A percentile compares a stretch with the other conserved stretches of the same genome.
Evolutionary conservation across 108 stramenopile species (phyloP).

Genomic region (Hondaea fermentalgiana): DNA sequence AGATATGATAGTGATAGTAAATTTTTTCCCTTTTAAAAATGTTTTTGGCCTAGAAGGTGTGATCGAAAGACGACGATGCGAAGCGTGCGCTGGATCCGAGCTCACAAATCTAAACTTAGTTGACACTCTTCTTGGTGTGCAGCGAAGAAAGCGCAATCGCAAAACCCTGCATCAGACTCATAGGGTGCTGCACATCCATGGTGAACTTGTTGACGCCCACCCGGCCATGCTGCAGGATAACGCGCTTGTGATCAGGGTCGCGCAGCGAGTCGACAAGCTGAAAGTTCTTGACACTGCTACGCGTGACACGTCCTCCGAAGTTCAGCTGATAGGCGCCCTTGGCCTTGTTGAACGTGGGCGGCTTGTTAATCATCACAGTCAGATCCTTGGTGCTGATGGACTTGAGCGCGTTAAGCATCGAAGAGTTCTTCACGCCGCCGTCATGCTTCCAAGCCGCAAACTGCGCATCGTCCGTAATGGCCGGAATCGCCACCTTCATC

Average conservation of each 20-base stretch:
- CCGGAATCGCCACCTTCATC: conserved; percentile 62
- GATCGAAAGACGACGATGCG: not conserved
- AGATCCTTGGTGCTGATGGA: conserved; percentile 38
- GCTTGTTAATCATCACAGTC: not conserved
- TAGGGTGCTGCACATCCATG: conserved; percentile 60
- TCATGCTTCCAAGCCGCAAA: conserved; percentile 43
- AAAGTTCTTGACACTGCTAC: conserved; percentile 55
- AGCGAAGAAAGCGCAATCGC: conserved; percentile 69
- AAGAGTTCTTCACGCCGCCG: not conserved
- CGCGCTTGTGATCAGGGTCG: conserved; percentile 42
- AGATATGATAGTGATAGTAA: too few relatives aligned
- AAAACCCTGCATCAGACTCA: conserved; percentile 75
- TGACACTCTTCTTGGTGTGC: conserved; percentile 78
- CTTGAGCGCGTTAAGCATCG: conserved; percentile 31
- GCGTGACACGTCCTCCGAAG: conserved; percentile 52
- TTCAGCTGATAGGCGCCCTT: conserved; percentile 49
- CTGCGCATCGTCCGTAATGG: conserved; percentile 37
- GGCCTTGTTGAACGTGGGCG: conserved; percentile 46
- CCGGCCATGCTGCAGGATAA: conserved; percentile 53
- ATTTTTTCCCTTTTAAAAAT: not conserved
- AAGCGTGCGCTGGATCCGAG: not conserved
- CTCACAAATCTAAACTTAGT: conserved; percentile 27
- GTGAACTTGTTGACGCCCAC: conserved; percentile 65
- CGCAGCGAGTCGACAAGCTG: conserved; percentile 43
- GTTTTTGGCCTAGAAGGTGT: not conserved